phyloP scores from a whole-genome alignment of 1,139 yeast genomes.

The Sugiyamaella neomexicana region DNA sequence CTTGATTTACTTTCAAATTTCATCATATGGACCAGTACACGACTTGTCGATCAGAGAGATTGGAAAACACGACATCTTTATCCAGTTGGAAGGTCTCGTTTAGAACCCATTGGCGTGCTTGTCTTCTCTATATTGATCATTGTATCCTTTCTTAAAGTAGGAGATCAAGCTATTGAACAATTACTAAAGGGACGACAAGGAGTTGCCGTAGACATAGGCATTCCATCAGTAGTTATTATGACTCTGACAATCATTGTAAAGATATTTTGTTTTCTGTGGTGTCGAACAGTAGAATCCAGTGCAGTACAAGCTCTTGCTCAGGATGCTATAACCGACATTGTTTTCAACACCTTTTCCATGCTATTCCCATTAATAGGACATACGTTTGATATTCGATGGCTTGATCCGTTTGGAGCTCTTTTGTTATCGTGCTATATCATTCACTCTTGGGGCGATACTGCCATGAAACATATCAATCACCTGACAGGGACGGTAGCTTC shows the following conservation, averaged over 20 bases:
- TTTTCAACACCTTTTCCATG: constrained; percentile 67
- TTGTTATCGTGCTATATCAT: constrained; percentile 62
- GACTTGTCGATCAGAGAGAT: constrained; percentile 56
- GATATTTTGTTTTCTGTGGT: constrained; percentile 63
- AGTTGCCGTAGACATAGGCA: constrained; percentile 52
- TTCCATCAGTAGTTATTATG: constrained; percentile 62
- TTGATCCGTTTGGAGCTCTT: constrained; percentile 74
- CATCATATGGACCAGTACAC: constrained; percentile 65
- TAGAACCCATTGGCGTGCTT: constrained; percentile 78
- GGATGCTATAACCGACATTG: constrained; percentile 76
- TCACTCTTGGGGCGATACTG: constrained; percentile 57
- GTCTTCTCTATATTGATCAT: constrained; percentile 72
- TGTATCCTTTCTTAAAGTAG: constrained; percentile 71
- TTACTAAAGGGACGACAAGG: constrained; percentile 35
- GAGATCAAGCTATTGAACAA: constrained; percentile 54
- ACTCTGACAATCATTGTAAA: constrained; percentile 59
- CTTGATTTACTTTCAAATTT: constrained; percentile 74
- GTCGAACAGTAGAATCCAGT: constrained; percentile 60
- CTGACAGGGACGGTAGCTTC: constrained; percentile 74
- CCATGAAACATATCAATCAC: constrained; percentile 70
- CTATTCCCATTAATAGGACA: constrained; percentile 67
- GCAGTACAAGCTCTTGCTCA: constrained; percentile 79
- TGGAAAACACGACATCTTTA: constrained; percentile 48
- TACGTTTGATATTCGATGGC: constrained; percentile 59
- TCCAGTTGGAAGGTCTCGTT: constrained; percentile 71